phyloP scores from a whole-genome alignment of 495 filamentous ascomycete genomes.

The Astrothelium macrocarpum region DNA sequence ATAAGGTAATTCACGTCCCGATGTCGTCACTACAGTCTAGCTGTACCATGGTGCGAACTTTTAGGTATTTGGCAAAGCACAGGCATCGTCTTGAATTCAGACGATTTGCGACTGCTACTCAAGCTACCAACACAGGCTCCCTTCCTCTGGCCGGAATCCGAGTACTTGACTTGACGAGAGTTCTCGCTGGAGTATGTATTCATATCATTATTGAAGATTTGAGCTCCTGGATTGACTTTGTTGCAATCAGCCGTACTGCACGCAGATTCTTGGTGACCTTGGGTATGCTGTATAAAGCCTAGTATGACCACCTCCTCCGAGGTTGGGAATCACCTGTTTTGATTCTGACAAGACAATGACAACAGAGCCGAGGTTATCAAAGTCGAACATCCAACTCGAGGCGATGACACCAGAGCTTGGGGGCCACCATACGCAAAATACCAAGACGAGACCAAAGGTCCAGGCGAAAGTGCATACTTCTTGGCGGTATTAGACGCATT shows the following conservation, averaged over 20 bases:
- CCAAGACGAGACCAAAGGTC: conserved; percentile 45
- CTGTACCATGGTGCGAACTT: not conserved
- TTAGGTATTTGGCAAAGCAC: not conserved
- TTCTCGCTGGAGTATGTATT: conserved; percentile 87
- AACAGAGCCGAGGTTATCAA: conserved; percentile 90
- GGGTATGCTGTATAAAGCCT: conserved; percentile 50
- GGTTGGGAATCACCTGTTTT: conserved; percentile 12
- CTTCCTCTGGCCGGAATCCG: conserved; percentile 73
- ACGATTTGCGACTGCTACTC: conserved; percentile 15
- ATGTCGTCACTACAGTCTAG: not conserved
- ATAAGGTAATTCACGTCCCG: too few relatives aligned
- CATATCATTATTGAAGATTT: not conserved
- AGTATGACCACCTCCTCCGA: conserved; percentile 28
- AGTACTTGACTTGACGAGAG: conserved; percentile 93
- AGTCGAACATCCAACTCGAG: conserved; percentile 81
- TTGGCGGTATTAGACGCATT: conserved; percentile 51
- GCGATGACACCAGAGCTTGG: conserved; percentile 94
- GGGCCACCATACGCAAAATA: conserved; percentile 88
- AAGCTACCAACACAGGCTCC: conserved; percentile 8
- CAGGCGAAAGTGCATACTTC: conserved; percentile 93
- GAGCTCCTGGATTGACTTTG: conserved; percentile 19
- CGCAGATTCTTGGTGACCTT: conserved; percentile 91
- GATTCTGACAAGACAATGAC: conserved; percentile 7
- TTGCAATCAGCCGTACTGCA: conserved; percentile 77
- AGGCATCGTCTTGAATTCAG: not conserved